Conservation (phyloP, 2,329 filamentous ascomycete species). For the Trichoderma sp. region DNA sequence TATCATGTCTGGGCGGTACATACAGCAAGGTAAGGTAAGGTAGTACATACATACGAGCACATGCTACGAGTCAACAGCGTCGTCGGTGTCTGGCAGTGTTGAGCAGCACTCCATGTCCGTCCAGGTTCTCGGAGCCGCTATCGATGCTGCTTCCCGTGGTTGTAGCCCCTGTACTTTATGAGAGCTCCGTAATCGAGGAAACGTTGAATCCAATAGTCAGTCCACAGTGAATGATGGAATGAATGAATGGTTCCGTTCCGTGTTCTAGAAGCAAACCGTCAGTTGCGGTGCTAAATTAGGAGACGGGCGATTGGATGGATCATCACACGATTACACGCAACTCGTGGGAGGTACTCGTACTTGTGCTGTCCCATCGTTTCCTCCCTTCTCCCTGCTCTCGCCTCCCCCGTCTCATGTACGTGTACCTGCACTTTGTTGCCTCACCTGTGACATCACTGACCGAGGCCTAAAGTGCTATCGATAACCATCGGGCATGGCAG, state of each 20-base stretch:
- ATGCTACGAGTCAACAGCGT: not conserved
- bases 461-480: not conserved
- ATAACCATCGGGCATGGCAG: slow-evolving; percentile 11
- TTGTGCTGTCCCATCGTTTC: not conserved
- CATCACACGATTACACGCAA: not conserved
- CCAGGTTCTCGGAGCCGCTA: not conserved
- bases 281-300: not conserved
- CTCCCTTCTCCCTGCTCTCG: not conserved
- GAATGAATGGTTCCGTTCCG: not conserved
- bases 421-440: not conserved
- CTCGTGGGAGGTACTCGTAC: not conserved
- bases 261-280: not conserved
- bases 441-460: not conserved
- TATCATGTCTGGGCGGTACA: not conserved
- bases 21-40: not conserved
- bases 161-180: not conserved
- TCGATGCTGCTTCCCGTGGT: not conserved
- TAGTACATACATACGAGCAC: not conserved
- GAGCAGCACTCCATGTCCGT: not conserved
- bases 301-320: not conserved
- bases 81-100: not conserved
- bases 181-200: not conserved
- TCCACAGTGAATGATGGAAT: not conserved
- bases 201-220: not conserved
- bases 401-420: not conserved